These are phyloP conservation scores for Macadamia integrifolia DNA, from an alignment of 164 flowering plant genomes.

Conservation along the genomic window DNA sequence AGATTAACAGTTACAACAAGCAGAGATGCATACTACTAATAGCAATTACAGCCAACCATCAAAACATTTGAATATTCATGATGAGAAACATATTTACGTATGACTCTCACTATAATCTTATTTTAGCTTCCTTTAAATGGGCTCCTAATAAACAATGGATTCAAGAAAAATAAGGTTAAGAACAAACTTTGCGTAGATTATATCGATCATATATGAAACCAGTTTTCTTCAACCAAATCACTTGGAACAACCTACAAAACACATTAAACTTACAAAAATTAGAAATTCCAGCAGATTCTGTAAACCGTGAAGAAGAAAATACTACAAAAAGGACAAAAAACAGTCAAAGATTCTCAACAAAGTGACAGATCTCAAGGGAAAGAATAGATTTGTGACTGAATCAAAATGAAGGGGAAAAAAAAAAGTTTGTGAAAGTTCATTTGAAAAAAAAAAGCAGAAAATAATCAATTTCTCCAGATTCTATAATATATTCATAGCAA, in stretches of 20 bases:
- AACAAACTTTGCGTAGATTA: conserved; percentile 76
- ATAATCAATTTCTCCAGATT: no score
- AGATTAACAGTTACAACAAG: not conserved
- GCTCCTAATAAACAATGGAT: not conserved
- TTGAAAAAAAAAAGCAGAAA: not conserved
- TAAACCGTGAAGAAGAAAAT: not conserved
- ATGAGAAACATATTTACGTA: not conserved
- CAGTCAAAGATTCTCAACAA: not conserved
- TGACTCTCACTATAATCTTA: not conserved
- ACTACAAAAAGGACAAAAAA: not conserved
- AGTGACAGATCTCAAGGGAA: no score
- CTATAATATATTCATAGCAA: no score
- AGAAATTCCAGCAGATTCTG: conserved; percentile 9
- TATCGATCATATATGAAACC: conserved; percentile 82
- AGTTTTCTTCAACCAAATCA: conserved; percentile 70
- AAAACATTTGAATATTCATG: not conserved
- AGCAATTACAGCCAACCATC: not conserved
- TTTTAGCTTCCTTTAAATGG: not conserved
- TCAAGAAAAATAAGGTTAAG: conserved; percentile 21
- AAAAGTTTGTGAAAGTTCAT: not conserved
- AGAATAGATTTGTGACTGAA: no score
- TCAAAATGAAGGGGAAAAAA: not conserved
- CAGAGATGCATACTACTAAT: not conserved
- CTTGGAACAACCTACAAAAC: conserved; percentile 89
- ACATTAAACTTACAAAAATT: conserved; percentile 18